Base-by-base conservation (phyloP, 2,329 filamentous ascomycete species). In the Ceratocystis diversiconidia region DNA sequence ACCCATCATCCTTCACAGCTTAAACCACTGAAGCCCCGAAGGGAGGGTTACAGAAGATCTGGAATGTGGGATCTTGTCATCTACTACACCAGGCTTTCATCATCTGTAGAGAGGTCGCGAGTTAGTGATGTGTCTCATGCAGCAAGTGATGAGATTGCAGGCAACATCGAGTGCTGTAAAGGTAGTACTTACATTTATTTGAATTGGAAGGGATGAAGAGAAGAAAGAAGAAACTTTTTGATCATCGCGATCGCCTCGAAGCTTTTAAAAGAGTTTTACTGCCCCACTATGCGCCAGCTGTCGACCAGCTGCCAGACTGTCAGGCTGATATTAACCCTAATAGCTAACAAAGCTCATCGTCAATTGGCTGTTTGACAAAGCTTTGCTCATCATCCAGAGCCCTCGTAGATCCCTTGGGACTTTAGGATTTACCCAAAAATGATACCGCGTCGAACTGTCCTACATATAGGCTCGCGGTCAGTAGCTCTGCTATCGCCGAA, bases 51-150 rank as follows among this genome's bases (percentile, higher is more conserved):
- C 79, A 79, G 79, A 79, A 82, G 79, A 80, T 81, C 79, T 60
- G 52, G 77, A 79, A 81, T 78, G 79, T 81, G 80, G 81, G 71
- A 88, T 82, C 81, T 75, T 80, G 81, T 97, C 94, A 95, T 90
- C 85, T 85, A 80, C 77, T 85, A 87, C 94, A 97, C 92, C 85
- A 89, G 85, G 89, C 89, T 96, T 95, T 99, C 94, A 97, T 99
- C 92, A 97, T 95, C 91, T 96, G 55, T 67, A 62, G 61, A 62
- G 36, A 62, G 52, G 67, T 61, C 60, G 62, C 62, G 68, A 64
- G 72, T 78, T 73, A 79, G 74, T 65, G 67, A 63, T 62, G 10
- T 64, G 62, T 1, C 15, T n/a, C 36, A 17, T 15, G 15, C 3
- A 15, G 15, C 57, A 67, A 65, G 66, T 65, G 63, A 60, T 30